Conservation (phyloP, 495 filamentous ascomycete species). For the Talaromyces adpressus region DNA sequence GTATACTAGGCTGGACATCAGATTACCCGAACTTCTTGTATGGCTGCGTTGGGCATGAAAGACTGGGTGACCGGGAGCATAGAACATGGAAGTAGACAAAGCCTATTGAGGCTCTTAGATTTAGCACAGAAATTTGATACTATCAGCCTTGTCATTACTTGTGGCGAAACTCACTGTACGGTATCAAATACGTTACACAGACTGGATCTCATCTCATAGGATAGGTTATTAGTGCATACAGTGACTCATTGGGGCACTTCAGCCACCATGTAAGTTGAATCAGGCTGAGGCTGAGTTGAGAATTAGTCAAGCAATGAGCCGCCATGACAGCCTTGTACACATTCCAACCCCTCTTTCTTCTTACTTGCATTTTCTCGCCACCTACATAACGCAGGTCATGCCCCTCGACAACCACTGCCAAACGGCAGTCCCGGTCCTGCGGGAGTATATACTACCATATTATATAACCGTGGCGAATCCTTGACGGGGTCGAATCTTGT, state of each 20-base stretch:
- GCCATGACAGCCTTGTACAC: not conserved
- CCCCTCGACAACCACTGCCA: not conserved
- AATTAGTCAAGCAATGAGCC: not conserved
- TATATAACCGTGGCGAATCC: not conserved
- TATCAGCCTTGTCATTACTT: not conserved
- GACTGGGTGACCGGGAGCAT: not conserved
- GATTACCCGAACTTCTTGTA: not conserved
- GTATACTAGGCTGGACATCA: not conserved
- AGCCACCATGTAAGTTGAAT: not conserved
- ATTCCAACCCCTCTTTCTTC: not conserved
- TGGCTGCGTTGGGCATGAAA: not conserved
- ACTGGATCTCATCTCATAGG: not conserved
- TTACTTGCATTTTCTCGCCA: not conserved
- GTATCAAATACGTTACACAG: not conserved
- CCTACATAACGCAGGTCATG: not conserved
- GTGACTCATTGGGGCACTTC: not conserved
- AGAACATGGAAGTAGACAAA: not conserved
- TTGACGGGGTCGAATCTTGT: not conserved
- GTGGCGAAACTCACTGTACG: not conserved
- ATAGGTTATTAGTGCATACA: not conserved
- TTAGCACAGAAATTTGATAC: not conserved
- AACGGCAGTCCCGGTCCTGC: not conserved
- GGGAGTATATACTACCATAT: not conserved
- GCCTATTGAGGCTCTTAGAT: not conserved
- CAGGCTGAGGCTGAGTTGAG: not conserved